Evolutionary conservation across 139 green algal genomes (phyloP), one percentile per base, ranked within the genome.

Genomic region (Chlamydomonas sp.): DNA sequence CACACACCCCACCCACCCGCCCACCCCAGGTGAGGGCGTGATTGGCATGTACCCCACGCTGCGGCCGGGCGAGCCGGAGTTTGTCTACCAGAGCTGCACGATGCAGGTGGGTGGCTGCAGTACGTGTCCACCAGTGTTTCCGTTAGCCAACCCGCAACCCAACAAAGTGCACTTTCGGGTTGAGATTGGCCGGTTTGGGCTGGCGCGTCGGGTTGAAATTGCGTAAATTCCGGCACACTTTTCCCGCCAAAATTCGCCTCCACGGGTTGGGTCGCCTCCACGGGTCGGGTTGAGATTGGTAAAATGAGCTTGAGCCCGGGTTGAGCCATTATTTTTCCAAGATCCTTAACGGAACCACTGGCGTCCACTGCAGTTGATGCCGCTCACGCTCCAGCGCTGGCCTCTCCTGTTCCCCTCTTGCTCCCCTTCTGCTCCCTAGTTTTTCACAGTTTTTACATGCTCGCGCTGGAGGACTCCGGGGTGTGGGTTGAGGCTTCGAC

Each of bases 1-100:
- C 43, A 20, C 16, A 54, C 50, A 31, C 50, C 50, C 20, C 63
- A 50, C 37, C 2, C 16, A n/a, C 5, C 59, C 24, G 22, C 6
- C 43, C 37, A 6, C 13, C 33, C 6, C 59, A 57, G 81, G 77
- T 26, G 77, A 78, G 3, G 81, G 72, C 10, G 78, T 87, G 3
- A 72, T 86, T 35, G 80, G 80, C 29, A 61, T 73, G 71, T 83
- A 75, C 71, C 80, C 80, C 3, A 8, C 80, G 8, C 72, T 86
- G 50, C 36, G 64, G 22, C 54, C 80, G 67, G 83, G 77, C 28
- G 76, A 67, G 0, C 26, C 66, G 1, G 79, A 84, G 37, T 96
- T 90, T 76, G 65, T 71, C 1, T 95, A 95, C 70, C 83, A 89
- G 50, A 73, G 68, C 68, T 73, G 68, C 37, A 73, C 68, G 4